Evolutionary conservation across 176 grass and related monocot genomes (phyloP).

Genomic region (Zoysia japonica): DNA sequence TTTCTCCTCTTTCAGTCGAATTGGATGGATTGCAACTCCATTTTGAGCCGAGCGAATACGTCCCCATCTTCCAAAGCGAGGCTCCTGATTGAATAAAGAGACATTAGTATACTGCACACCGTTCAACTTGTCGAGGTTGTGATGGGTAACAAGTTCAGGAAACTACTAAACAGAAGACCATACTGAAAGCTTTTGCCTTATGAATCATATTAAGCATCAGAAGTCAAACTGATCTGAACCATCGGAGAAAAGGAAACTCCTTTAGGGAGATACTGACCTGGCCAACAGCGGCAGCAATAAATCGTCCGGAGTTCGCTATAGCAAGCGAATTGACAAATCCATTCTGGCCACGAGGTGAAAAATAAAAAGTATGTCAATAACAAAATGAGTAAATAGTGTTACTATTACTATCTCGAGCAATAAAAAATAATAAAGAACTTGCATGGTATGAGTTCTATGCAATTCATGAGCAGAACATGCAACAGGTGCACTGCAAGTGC

Average conservation of each 20-base stretch:
- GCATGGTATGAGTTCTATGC: not conserved
- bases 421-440: not conserved
- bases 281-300: conserved; percentile 82
- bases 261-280: conserved; percentile 49
- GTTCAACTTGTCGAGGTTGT: not conserved
- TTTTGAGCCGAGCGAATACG: conserved; percentile 56
- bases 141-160: not conserved
- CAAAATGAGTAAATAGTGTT: not conserved
- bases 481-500: not conserved
- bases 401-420: not conserved
- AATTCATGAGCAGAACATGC: not conserved
- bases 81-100: conserved; percentile 58
- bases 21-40: conserved; percentile 67
- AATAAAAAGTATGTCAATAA: not conserved
- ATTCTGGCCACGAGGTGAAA: conserved; percentile 37
- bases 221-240: not conserved
- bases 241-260: not conserved
- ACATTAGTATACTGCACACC: not conserved
- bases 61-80: conserved; percentile 77
- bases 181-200: not conserved
- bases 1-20: conserved; percentile 51
- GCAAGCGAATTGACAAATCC: conserved; percentile 81
- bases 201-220: not conserved
- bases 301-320: conserved; percentile 75
- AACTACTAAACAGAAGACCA: not conserved